Base-by-base conservation (phyloP, 192 early-diverging fungal genomes). In the Backusella psychrophila region DNA sequence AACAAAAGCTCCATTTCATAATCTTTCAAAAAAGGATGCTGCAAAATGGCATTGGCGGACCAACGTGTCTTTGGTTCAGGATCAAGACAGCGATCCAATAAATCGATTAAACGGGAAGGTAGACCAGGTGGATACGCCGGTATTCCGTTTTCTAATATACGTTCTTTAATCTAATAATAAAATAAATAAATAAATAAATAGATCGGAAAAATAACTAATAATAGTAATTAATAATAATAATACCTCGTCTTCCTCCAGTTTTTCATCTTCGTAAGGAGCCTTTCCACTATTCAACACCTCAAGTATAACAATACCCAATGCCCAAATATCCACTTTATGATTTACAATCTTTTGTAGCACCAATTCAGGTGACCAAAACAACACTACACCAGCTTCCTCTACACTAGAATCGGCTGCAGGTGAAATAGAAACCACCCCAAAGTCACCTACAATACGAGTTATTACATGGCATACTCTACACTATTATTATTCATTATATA, bases 301-400 rank as follows among this genome's bases (percentile, higher is more conserved):
- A n/a, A 83, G 67, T 44, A 83, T 77, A 19, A 83, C 82, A 74
- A 83, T 83, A 19, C 82, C 82, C 9, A 83, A 72, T 7, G 82
- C 82, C 82, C 82, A 83, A 33, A 83, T 79, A 71, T 83, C 82
- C 4, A 80, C 69, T 66, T 83, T 83, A 21, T 66, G 71, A 75
- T 79, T 77, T 29, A 83, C 73, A 23, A 83, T 63, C 46, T 76
- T 72, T 19, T 78, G 74, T 49, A 77, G 59, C 2, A 79, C 75
- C 31, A 79, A 41, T 74, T 83, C 82, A 34, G 82, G 82, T 34
- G 82, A 75, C 82, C 82, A 83, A 44, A 83, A 83, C n/a, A 83
- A 66, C 15, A 83, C 78, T 29, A 79, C 82, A 23, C 82, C 82
- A 19, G 82, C 82, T 75, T 83, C 82, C 63, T 83, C 82, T 33